A percentile compares a stretch with the other conserved stretches of the same genome.
phyloP scores from a whole-genome alignment of 2,329 filamentous ascomycete genomes.

The Nothopassalora personata region DNA sequence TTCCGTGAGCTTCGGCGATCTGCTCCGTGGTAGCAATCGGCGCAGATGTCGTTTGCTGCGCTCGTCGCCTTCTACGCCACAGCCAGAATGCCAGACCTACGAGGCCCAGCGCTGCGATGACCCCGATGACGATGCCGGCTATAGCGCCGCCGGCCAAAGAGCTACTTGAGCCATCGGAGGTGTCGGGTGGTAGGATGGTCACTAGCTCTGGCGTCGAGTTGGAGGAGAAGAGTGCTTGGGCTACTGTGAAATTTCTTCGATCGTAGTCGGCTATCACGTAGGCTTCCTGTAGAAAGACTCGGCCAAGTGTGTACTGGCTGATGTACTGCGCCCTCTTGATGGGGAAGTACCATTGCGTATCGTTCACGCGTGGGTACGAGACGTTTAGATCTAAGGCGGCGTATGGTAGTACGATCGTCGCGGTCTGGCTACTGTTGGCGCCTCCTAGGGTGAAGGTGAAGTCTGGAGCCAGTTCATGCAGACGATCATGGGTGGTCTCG shows the following conservation, averaged over 20 bases:
- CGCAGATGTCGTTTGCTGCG: background rate
- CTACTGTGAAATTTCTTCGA: slow-evolving; percentile 6
- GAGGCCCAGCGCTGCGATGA: background rate
- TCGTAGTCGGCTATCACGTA: slow-evolving; percentile 15
- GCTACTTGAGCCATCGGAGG: background rate
- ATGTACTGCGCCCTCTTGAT: slow-evolving; percentile 20
- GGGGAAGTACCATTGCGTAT: slow-evolving; percentile 19
- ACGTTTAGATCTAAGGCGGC: slow-evolving; percentile 27
- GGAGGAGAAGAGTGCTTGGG: slow-evolving; percentile 1
- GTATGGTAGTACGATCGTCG: slow-evolving; percentile 25
- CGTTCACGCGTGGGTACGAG: slow-evolving; percentile 7
- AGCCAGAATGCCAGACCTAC: background rate
- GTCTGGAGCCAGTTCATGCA: slow-evolving; percentile 32
- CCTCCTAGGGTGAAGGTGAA: slow-evolving; percentile 32
- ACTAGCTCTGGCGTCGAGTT: slow-evolving; percentile 4
- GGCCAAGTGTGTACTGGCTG: slow-evolving; percentile 25
- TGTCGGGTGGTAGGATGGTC: background rate
- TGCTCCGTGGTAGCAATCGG: background rate
- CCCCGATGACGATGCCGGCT: slow-evolving; percentile 10
- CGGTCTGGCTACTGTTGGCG: slow-evolving; percentile 3
- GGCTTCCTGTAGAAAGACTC: slow-evolving; percentile 27
- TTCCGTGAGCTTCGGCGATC: background rate
- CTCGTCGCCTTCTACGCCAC: background rate
- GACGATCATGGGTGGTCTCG: slow-evolving; percentile 33
- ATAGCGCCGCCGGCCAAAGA: slow-evolving; percentile 10